These are phyloP conservation scores for Gossypium schwendimanii DNA, from an alignment of 441 rosid species.

Conservation along the genomic window DNA sequence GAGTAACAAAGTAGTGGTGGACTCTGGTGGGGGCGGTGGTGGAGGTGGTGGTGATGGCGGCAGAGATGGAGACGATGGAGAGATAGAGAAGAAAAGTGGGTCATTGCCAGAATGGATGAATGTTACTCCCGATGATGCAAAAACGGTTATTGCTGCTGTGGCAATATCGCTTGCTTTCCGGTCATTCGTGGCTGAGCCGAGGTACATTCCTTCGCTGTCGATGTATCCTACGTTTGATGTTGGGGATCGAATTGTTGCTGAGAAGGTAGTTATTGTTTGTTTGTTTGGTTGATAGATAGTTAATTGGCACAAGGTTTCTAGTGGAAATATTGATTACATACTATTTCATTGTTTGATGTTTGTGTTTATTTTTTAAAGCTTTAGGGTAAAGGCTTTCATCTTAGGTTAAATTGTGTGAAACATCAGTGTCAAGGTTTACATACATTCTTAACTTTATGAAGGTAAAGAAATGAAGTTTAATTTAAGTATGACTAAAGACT, in stretches of 20 bases:
- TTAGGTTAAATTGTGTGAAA: not conserved
- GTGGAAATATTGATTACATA: not conserved
- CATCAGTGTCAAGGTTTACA: not conserved
- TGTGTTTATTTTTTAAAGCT: not conserved
- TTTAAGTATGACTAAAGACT: not conserved
- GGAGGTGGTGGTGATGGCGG: slow-evolving; percentile 23
- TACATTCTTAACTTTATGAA: not conserved
- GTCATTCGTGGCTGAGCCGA: slow-evolving; percentile 80
- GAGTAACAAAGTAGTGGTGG: slow-evolving; percentile 29
- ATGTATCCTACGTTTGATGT: slow-evolving; percentile 99
- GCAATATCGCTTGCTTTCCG: slow-evolving; percentile 79
- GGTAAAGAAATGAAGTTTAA: not conserved
- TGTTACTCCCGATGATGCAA: slow-evolving; percentile 65
- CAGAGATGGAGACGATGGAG: slow-evolving; percentile 31
- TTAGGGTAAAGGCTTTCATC: not conserved
- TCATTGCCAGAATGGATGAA: slow-evolving; percentile 68
- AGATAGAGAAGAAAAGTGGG: slow-evolving; percentile 36
- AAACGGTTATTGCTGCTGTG: slow-evolving; percentile 66
- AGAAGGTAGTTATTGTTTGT: slow-evolving; percentile 53
- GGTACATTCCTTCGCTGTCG: slow-evolving; percentile 91
- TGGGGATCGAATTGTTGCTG: slow-evolving; percentile 87
- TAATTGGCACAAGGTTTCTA: not conserved
- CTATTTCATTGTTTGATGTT: not conserved
- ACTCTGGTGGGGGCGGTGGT: slow-evolving; percentile 27
- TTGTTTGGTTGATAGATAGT: not conserved